Conservation (phyloP, 2,329 filamentous ascomycete species). For the Trichophyton benhamiae region DNA sequence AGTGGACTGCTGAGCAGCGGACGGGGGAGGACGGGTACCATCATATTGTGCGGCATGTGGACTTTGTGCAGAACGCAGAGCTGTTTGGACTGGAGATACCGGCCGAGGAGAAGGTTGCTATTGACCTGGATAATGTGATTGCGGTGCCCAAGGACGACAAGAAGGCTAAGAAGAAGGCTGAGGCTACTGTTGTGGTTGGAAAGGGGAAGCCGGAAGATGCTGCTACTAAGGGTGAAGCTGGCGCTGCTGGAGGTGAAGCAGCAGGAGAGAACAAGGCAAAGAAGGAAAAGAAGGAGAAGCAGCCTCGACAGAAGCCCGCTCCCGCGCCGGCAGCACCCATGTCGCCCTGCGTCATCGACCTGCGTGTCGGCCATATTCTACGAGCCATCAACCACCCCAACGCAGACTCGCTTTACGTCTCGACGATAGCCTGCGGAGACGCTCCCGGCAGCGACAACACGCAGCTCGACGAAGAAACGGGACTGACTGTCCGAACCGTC, state of each 20-base stretch:
- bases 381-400: conserved; percentile 94
- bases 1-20: conserved; percentile 73
- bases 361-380: conserved; percentile 92
- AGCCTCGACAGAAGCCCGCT: conserved; percentile 63
- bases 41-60: conserved; percentile 79
- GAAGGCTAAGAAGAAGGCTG: conserved; percentile 73
- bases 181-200: conserved; percentile 21
- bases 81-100: conserved; percentile 56
- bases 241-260: conserved; percentile 15
- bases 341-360: conserved; percentile 77
- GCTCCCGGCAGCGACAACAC: conserved; percentile 76
- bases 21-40: conserved; percentile 83
- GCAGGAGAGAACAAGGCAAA: conserved; percentile 27
- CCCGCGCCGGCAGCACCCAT: conserved; percentile 60
- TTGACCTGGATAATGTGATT: conserved; percentile 68
- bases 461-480: conserved; percentile 62
- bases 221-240: conserved; percentile 36
- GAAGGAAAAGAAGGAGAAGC: conserved; percentile 61
- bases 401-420: conserved; percentile 89
- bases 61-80: conserved; percentile 86
- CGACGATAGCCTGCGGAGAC: conserved; percentile 90
- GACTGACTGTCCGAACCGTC: conserved; percentile 83
- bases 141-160: conserved; percentile 84
- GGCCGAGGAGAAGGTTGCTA: conserved; percentile 60
- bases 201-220: conserved; percentile 28